Percentiles rank a stretch among this genome's conserved stretches.
phyloP scores from a whole-genome alignment of 805 yeast genomes.

The Candida qinlingensis region DNA sequence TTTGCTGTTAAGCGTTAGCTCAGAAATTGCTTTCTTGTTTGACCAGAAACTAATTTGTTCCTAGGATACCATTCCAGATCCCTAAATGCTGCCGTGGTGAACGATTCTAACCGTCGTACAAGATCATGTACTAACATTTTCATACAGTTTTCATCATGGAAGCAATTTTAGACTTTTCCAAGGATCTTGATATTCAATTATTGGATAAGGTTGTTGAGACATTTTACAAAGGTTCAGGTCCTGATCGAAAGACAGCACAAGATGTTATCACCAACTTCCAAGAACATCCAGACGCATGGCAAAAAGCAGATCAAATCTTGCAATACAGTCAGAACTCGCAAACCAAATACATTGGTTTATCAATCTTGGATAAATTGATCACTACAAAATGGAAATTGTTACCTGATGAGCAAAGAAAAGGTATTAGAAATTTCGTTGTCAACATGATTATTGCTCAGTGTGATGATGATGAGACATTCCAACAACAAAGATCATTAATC shows the following conservation, averaged over 20 bases:
- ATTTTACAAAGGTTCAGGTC: constrained; percentile 75
- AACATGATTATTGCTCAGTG: constrained; percentile 90
- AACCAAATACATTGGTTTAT: constrained; percentile 86
- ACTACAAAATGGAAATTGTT: constrained; percentile 90
- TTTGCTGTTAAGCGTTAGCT: no score
- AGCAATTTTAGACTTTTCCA: constrained; percentile 76
- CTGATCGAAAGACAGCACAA: constrained; percentile 64
- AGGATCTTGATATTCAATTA: constrained; percentile 71
- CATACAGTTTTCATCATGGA: constrained; percentile 54
- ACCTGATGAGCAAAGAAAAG: constrained; percentile 83
- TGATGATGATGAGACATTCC: constrained; percentile 71
- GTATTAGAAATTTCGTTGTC: constrained; percentile 90
- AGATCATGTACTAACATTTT: constrained; percentile 4
- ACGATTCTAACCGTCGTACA: background rate
- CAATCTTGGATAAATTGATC: constrained; percentile 84
- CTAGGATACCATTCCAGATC: no score
- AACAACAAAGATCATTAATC: constrained; percentile 72
- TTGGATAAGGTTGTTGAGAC: constrained; percentile 83
- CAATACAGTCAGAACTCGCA: constrained; percentile 76
- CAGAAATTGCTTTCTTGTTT: no score
- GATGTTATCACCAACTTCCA: constrained; percentile 73
- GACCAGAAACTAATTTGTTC: no score
- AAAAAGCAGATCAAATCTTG: constrained; percentile 82
- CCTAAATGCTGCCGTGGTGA: no score
- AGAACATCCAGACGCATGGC: constrained; percentile 95